Conservation (phyloP, 176 grass and related monocot genomes). For the Alloteropsis semialata region DNA sequence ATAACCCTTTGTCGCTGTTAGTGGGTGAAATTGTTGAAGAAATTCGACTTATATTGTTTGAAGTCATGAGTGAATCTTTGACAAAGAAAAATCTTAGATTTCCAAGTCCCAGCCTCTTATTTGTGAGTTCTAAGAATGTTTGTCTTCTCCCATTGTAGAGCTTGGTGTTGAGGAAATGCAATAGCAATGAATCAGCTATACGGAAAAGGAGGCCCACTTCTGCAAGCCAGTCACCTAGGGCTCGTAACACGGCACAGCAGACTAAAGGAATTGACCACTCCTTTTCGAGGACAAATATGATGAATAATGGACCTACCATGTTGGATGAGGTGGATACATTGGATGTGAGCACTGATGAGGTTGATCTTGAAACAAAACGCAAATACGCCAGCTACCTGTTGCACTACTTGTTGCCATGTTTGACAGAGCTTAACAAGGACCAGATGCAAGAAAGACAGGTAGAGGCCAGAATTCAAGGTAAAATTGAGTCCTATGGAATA, state of each 20-base stretch:
- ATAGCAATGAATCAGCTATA: neutral
- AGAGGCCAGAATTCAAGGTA: constrained; percentile 58
- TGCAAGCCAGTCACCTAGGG: neutral
- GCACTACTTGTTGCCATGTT: constrained; percentile 55
- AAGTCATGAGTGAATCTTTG: neutral
- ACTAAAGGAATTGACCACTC: neutral
- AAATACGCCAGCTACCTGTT: constrained; percentile 53
- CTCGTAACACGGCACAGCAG: neutral
- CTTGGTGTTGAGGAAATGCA: neutral
- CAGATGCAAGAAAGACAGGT: constrained; percentile 56
- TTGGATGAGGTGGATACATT: neutral
- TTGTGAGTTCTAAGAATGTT: constrained; percentile 1
- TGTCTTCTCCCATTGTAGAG: neutral
- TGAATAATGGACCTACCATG: neutral
- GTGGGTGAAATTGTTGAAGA: neutral
- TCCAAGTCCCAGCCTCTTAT: neutral
- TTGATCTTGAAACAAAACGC: constrained; percentile 24
- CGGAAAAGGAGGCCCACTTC: neutral
- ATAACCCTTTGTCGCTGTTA: neutral
- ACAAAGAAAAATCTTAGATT: neutral
- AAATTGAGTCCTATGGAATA: neutral
- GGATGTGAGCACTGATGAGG: neutral
- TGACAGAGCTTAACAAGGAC: constrained; percentile 46
- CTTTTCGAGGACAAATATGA: neutral
- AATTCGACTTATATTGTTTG: neutral